Evolutionary conservation across 2,329 filamentous ascomycete genomes (phyloP).

Genomic region (Shiraia bambusicola): DNA sequence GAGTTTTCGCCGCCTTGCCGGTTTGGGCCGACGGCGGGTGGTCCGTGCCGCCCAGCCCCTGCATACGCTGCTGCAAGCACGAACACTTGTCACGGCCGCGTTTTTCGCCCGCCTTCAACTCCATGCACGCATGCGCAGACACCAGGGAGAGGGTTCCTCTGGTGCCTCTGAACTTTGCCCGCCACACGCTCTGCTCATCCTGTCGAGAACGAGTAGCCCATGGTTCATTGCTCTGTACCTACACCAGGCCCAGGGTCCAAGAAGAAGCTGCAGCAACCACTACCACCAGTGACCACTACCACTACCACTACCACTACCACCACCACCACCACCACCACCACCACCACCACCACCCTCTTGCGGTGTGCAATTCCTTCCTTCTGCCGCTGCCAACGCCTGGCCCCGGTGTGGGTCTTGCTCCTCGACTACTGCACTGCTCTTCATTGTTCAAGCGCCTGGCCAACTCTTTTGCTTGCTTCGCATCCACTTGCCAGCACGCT

Average conservation of each 20-base stretch:
- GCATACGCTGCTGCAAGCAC: constrained; percentile 23
- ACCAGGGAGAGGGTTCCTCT: no score
- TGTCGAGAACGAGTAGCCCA: constrained; percentile 20
- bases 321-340: no score
- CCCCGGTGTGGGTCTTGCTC: constrained; percentile 23
- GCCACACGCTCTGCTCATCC: constrained; percentile 16
- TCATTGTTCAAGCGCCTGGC: neutral
- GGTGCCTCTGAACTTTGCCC: constrained; percentile 14
- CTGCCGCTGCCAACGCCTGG: constrained; percentile 8
- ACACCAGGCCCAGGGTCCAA: no score
- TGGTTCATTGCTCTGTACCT: no score
- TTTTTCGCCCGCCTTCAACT: constrained; percentile 20
- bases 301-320: no score
- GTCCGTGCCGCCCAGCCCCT: constrained; percentile 25
- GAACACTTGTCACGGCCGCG: constrained; percentile 31
- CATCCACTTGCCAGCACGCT: neutral
- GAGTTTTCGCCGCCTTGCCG: constrained; percentile 8
- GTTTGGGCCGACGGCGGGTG: constrained; percentile 5
- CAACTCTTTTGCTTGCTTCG: neutral
- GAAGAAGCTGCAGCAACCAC: no score
- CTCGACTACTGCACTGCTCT: constrained; percentile 19
- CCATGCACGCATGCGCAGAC: constrained; percentile 6
- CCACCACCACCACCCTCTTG: constrained; percentile 2
- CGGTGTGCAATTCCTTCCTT: constrained; percentile 25
- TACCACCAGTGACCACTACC: no score